Base-by-base conservation (phyloP, 805 yeast species). In the Metschnikowia cubensis region DNA sequence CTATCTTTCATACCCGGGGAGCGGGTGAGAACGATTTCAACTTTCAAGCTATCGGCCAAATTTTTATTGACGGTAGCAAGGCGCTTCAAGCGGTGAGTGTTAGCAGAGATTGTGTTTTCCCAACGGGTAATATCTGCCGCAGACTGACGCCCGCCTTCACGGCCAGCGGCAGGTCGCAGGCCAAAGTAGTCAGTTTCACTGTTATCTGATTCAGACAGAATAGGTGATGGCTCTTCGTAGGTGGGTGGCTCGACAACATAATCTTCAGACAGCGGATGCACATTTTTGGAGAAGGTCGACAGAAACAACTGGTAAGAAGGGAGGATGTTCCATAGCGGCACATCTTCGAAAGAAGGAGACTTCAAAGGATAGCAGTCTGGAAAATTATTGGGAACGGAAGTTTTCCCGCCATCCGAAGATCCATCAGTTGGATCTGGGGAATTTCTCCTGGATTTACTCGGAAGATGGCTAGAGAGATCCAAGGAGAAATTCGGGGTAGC, bases 41-140 rank as follows among this genome's bases (percentile, higher is more conserved):
- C 45, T 42, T 52, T 51, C 35, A 65, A 48, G 45, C 52, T 48
- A 21, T 60, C 64, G 7, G 65, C 58, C 21, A 51, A 35, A 17
- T 41, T 18, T 14, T 53, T 44, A 47, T 56, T 52, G 42, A 59
- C 39, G 25, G 52, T 58, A 15, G 50, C 48, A 18, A 65, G 55
- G 20, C 51, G 56, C 49, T 62, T 65, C 48, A 65, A 54, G 20
- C 53, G 58, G 51, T 65, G 68, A 5, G 64, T 56, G 49, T 65
- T 58, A 17, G 62, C 68, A 10, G 70, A 50, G 6, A 72, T 61
- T 11, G 71, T 62, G 45, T 71, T 72, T 42, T 69, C 71, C 66
- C 68, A 65, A 17, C 58, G 53, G 5, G 35, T 33, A 6, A 36
- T 44, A n/a, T 29, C 47, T 6, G 39, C 46, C 13, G 32, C 34